These are phyloP conservation scores for Panaeolus papilionaceus DNA, from an alignment of 768 basidiomycete species.

Conservation along the genomic window DNA sequence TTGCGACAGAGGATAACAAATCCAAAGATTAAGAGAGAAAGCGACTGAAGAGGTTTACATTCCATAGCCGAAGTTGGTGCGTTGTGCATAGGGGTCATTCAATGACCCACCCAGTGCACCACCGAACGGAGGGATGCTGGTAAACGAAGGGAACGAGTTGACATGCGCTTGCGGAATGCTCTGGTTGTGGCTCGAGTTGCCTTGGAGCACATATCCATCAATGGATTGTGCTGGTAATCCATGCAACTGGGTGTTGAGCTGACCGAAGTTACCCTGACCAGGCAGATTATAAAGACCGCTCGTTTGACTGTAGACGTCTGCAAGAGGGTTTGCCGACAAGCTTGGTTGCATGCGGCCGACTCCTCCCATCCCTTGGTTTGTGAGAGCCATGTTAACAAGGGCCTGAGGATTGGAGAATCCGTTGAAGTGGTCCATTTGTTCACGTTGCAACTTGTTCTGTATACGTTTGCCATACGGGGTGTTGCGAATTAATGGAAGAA, in stretches of 20 bases:
- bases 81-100: constrained; percentile 76
- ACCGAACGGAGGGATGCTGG: constrained; percentile 54
- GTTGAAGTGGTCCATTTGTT: constrained; percentile 77
- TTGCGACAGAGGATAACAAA: constrained; percentile 32
- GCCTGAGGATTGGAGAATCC: constrained; percentile 66
- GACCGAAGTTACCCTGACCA: constrained; percentile 61
- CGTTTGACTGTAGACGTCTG: constrained; percentile 70
- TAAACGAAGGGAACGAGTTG: constrained; percentile 61
- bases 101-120: constrained; percentile 58
- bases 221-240: constrained; percentile 73
- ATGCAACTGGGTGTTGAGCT: constrained; percentile 62
- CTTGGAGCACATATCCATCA: constrained; percentile 83
- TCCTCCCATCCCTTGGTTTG: constrained; percentile 59
- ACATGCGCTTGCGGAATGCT: constrained; percentile 65
- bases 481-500: constrained; percentile 96
- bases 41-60: constrained; percentile 59
- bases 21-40: constrained; percentile 31
- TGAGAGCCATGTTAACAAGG: constrained; percentile 63
- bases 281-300: constrained; percentile 67
- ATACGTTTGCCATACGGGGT: constrained; percentile 99
- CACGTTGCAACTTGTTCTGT: constrained; percentile 97
- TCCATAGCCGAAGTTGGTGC: constrained; percentile 75
- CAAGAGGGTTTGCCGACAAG: constrained; percentile 60
- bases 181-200: constrained; percentile 69
- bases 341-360: constrained; percentile 64